Evolutionary conservation across 345 rosid species (phyloP), one percentile per base, ranked within the genome.

Genomic region (Raphanus raphanistrum): DNA sequence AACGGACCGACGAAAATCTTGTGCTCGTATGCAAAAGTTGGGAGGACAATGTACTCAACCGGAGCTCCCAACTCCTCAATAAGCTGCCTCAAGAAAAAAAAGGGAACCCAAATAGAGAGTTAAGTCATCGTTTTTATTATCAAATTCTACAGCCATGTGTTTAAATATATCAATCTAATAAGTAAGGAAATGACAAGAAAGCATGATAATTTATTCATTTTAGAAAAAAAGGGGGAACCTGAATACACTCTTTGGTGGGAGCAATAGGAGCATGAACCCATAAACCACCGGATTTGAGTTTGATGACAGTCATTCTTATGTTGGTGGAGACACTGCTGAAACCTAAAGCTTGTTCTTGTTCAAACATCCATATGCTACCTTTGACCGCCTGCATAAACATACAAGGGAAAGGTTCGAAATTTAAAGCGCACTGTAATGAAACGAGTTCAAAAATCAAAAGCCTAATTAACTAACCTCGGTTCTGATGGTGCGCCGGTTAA

Each of bases 191-290:
- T 28, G 29, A n/a, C 29, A 28, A 3, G 7, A 68, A 76, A 70
- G 73, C 7, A 31, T 69, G 74, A 61, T 25, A 61, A 54, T 76
- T 38, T 76, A 28, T 28, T 3, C 2, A n/a, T n/a, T n/a, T 28
- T 28, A 28, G 3, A 2, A 28, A 28, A 32, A 32, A 0, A n/a
- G 7, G 1, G 54, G 48, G 78, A 38, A 92, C 97, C 98, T 88
- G 87, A 26, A 90, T 87, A 69, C 97, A 94, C 85, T 94, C 98
- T 88, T 87, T 80, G 35, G 98, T 92, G n/a, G 98, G 98, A 80
- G 98, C 98, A 81, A 94, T 87, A 45, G 99, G 98, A 8, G 99
- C 99, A 83, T 95, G 99, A 70, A 95, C 90, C 98, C 99, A 92
- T 77, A 92, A 79, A n/a, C 99, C 98, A 54, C 97, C 98, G 54